Conservation (phyloP, 768 basidiomycete species). For the Mycena vitilis region DNA sequence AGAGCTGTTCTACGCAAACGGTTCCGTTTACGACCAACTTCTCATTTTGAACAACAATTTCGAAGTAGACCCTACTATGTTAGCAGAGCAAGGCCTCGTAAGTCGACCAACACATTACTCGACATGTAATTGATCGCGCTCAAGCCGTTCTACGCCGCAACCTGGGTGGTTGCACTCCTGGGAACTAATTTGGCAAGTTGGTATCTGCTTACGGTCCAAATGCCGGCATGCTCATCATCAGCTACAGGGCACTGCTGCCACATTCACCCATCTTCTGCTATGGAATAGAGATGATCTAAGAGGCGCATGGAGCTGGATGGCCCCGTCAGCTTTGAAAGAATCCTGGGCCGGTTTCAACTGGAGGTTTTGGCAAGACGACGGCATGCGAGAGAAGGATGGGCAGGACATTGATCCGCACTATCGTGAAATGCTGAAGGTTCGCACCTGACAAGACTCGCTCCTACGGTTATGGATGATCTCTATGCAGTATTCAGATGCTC, state of each 20-base stretch:
- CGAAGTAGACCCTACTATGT: constrained; percentile 54
- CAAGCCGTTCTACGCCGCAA: constrained; percentile 60
- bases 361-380: constrained; percentile 57
- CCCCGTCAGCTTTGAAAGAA: constrained; percentile 46
- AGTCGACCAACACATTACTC: constrained; percentile 14
- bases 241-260: constrained; percentile 57
- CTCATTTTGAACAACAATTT: constrained; percentile 59
- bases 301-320: constrained; percentile 59
- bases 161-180: constrained; percentile 59
- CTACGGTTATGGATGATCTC: background rate
- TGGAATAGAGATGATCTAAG: constrained; percentile 58
- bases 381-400: constrained; percentile 48
- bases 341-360: constrained; percentile 52
- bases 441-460: background rate
- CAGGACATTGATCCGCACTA: constrained; percentile 61
- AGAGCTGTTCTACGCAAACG: constrained; percentile 60
- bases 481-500: constrained; percentile 63
- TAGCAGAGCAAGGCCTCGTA: constrained; percentile 55
- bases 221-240: background rate
- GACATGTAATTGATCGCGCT: background rate
- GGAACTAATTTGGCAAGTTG: constrained; percentile 50
- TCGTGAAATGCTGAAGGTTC: constrained; percentile 62
- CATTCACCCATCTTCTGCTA: constrained; percentile 59
- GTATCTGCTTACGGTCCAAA: background rate
- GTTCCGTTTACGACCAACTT: constrained; percentile 58